Evolutionary conservation across 1,284 basidiomycete genomes (phyloP), one percentile per base, ranked within the genome.

Genomic region (Fomitopsis schrenkii): DNA sequence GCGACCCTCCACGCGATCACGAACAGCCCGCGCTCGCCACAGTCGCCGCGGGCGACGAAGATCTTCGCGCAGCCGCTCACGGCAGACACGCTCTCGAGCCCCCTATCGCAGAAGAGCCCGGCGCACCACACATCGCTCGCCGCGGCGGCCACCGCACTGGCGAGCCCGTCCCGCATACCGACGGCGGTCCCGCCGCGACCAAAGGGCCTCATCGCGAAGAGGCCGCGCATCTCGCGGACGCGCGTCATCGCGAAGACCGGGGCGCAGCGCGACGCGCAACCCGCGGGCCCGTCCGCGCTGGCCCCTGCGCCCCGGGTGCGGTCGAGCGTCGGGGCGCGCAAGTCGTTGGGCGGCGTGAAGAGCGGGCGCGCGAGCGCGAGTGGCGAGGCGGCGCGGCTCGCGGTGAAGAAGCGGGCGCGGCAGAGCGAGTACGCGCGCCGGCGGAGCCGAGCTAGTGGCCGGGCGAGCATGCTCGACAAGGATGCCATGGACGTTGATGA

Each of bases 201-300:
- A 26, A 79, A 79, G 55, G 71, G 78, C 17, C 67, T 83, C 28
- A 72, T 77, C 36, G 79, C 79, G 14, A 83, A 87, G 63, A 86
- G 84, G 67, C 90, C 90, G 5, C 83, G 88, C 10, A 89, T 92
- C 63, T 92, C 90, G 41, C 83, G 90, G 28, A 88, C 88, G 30
- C 87, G 85, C 62, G 88, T 93, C 41, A 90, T 92, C 56, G 88
- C 90, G 1, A 84, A 80, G 67, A 76, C 92, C 28, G 88, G 86
- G n/a, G n/a, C n/a, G n/a, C 86, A 91, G 71, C 82, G 88, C 8
- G 83, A 80, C 22, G 81, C 75, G 22, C 61, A 64, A 58, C 44
- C 62, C 9, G 57, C 60, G 7, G 59, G 44, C 42, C 58, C 57
- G 33, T 55, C 60, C 14, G 45, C 59, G 22, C 44, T 19, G 26